These are phyloP conservation scores for Flaveria floridana DNA, from an alignment of 140 eudicot species.

Conservation along the genomic window DNA sequence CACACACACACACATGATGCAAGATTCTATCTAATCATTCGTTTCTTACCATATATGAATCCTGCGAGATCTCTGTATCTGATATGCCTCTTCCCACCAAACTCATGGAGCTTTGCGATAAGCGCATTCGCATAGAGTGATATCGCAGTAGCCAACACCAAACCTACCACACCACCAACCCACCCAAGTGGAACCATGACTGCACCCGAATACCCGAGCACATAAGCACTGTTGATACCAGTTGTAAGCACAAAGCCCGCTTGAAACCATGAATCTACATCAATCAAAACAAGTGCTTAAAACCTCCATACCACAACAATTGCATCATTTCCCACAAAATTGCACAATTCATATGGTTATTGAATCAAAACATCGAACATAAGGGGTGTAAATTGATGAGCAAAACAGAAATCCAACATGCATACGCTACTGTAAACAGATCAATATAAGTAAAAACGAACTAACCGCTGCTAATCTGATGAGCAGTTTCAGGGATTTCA, in stretches of 20 bases:
- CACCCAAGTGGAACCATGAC: slow-evolving; percentile 98
- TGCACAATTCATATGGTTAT: too few species aligned
- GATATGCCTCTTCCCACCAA: slow-evolving; percentile 86
- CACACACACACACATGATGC: background rate
- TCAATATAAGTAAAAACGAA: slow-evolving; percentile 9
- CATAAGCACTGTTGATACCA: slow-evolving; percentile 86
- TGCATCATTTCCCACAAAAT: too few species aligned
- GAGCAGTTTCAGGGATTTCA: slow-evolving; percentile 54
- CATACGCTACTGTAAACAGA: background rate
- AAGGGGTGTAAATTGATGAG: background rate
- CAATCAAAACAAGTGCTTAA: background rate
- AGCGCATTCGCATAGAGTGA: slow-evolving; percentile 82
- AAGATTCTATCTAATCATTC: background rate
- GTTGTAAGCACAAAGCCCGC: slow-evolving; percentile 92
- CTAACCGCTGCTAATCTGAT: slow-evolving; percentile 47
- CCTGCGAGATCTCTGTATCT: slow-evolving; percentile 98
- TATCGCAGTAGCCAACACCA: slow-evolving; percentile 59
- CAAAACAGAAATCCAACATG: background rate
- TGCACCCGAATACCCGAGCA: slow-evolving; percentile 81
- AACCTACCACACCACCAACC: slow-evolving; percentile 82
- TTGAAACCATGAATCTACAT: slow-evolving; percentile 96
- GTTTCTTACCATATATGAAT: slow-evolving; percentile 60
- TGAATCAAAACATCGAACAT: too few species aligned
- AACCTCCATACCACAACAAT: background rate
- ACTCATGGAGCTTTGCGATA: slow-evolving; percentile 80